Evolutionary conservation across 1,139 yeast species (phyloP), one percentile per base, ranked within the genome.

Genomic region (Suhomyces kunorum): DNA sequence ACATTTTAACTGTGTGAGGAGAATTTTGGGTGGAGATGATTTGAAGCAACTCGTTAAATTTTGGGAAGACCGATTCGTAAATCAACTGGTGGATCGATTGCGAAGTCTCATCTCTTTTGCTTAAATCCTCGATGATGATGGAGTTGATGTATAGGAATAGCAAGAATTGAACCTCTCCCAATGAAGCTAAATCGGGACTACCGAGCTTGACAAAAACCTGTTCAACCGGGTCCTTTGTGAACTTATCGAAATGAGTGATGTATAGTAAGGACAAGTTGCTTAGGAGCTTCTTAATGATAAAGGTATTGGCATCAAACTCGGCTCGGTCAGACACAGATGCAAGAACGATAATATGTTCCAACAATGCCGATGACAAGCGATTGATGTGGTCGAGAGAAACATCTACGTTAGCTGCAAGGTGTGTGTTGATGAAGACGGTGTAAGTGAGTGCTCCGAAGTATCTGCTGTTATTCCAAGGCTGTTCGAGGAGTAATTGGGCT

Each of bases 401-500:
- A 8, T 39, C 24, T 8, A 32, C n/a, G 4, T 30, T 25, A 2
- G 29, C 13, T 4, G 29, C 38, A 8, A 40, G 23, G 43, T 40
- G 58, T 34, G 69, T 74, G 34, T 80, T 63, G 37, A 80, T 78
- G 22, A 81, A 81, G 7, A 72, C 76, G 0, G 88, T 74, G 40
- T 78, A 78, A 0, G 90, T 83, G 42, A 83, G 63, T 0, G 90
- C 90, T 1, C 92, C 92, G 54, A 84, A 83, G 57, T 80, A 85
- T 50, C 76, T 74, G 40, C 83, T 80, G 50, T 78, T 78, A 27
- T 66, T 50, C 3, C 78, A 71, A 7, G 59, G 56, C 3, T 61
- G 62, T 5, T 59, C 53, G 24, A 82, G 57, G 18, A 84, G 59
- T 30, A 68, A 58, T 38, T 70, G 68, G 0, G 87, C 88, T 23